Base-by-base conservation (phyloP, 371 early-diverging fungal species). In the Coemansia linderi region DNA sequence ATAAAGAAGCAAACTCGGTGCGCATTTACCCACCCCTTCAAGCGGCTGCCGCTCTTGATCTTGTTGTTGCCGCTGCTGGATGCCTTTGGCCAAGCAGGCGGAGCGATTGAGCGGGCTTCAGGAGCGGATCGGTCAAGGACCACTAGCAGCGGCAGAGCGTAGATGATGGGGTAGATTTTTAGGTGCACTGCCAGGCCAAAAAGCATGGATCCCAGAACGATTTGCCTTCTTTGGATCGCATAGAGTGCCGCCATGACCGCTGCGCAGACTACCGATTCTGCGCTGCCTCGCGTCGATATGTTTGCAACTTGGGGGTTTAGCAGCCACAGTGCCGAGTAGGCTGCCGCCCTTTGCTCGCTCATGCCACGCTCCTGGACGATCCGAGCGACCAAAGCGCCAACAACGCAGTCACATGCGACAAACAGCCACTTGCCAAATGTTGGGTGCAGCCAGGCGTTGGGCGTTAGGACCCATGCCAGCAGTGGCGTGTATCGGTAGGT, bases 401-500 rank as follows among this genome's bases (percentile, higher is more conserved):
- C 89, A 3, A 87, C 52, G 9, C 95, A 78, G 82, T 97, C 95
- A 44, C 89, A 87, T 0, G 82, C 73, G 13, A 88, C 89, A 83
- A 98, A 98, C 19, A 98, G 63, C 65, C 91, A 83, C 74, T 98
- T 98, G 24, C 99, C 99, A 75, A 92, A 96, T 0, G 89, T 81
- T 43, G 78, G 80, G 72, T 88, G 87, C 40, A 89, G 67, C 61
- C 84, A 86, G 37, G 91, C 87, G 62, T 93, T 94, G 17, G 95
- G 95, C 40, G 90, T 85, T 39, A 99, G 68, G 6, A 95, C 36
- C 71, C 87, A 89, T 9, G 98, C 94, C 4, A 99, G 83, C 8
- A 97, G 66, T 1, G 99, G 99, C 17, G 98, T 97, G 82, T 99
- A 99, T 19, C 99, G 88, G 75, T 95, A 99, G 0, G 99, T 99